A percentile compares a stretch with the other conserved stretches of the same genome.
phyloP scores from a whole-genome alignment of 2,329 filamentous ascomycete species.

The Penicillium sp. region DNA sequence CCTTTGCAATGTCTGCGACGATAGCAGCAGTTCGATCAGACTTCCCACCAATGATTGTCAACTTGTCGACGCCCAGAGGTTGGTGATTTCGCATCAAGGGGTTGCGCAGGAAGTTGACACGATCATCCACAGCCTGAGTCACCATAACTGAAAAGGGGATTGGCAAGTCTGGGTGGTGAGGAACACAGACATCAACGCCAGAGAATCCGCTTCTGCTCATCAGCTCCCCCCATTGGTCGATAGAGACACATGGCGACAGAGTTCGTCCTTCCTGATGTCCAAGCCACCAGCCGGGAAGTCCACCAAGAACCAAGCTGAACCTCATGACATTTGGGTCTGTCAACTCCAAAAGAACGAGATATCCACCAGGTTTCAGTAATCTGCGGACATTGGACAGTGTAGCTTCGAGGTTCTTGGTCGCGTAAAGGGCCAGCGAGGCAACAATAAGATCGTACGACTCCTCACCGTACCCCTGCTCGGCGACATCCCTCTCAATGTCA shows the following conservation, averaged over 20 bases:
- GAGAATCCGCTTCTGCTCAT: constrained; percentile 33
- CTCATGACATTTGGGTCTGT: constrained; percentile 23
- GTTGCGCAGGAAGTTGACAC: constrained; percentile 23
- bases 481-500: constrained; percentile 32
- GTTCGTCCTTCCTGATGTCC: constrained; percentile 23
- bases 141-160: constrained; percentile 26
- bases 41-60: constrained; percentile 19
- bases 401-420: constrained; percentile 25
- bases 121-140: constrained; percentile 33
- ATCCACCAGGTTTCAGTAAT: constrained; percentile 46
- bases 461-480: constrained; percentile 33
- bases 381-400: constrained; percentile 30
- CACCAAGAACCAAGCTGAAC: constrained; percentile 27
- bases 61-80: constrained; percentile 4
- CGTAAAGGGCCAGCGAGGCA: constrained; percentile 31
- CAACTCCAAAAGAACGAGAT: constrained; percentile 44
- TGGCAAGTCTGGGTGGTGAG: not conserved
- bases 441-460: constrained; percentile 38
- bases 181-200: constrained; percentile 20
- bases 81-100: constrained; percentile 19
- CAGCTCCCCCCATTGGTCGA: constrained; percentile 30
- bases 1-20: constrained; percentile 4
- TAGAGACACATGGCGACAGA: constrained; percentile 24
- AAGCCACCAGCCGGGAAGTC: constrained; percentile 37
- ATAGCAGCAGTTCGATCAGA: constrained; percentile 6